phyloP scores from a whole-genome alignment of 495 filamentous ascomycete species.

The Patellaria atrata region DNA sequence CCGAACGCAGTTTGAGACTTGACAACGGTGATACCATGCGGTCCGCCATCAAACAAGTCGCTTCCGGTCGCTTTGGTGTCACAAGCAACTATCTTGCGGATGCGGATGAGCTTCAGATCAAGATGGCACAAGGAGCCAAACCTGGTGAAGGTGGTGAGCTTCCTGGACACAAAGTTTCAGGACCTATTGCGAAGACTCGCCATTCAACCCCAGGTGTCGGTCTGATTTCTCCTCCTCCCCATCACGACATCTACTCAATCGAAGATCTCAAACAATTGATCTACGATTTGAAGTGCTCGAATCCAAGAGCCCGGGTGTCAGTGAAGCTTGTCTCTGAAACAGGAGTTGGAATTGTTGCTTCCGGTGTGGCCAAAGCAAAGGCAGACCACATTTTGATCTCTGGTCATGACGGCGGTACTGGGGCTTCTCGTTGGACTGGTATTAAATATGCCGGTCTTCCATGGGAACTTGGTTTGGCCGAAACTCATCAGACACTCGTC shows the following conservation, averaged over 20 bases:
- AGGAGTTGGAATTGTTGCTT: conserved; percentile 95
- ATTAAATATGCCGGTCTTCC: conserved; percentile 99
- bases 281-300: conserved; percentile 96
- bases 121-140: conserved; percentile 99
- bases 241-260: conserved; percentile 99
- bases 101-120: conserved; percentile 97
- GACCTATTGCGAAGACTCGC: conserved; percentile 86
- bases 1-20: conserved; percentile 74
- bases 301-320: conserved; percentile 86
- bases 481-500: conserved; percentile 98
- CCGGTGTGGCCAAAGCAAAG: conserved; percentile 96
- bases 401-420: conserved; percentile 94
- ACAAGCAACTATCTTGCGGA: conserved; percentile 98
- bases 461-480: conserved; percentile 95
- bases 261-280: conserved; percentile 98
- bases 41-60: conserved; percentile 97
- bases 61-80: conserved; percentile 94
- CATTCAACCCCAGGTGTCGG: conserved; percentile 98
- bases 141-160: conserved; percentile 97
- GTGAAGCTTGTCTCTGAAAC: conserved; percentile 98
- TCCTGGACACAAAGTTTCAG: conserved; percentile 95
- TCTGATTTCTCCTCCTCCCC: conserved; percentile 94
- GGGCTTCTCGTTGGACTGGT: conserved; percentile 96
- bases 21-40: conserved; percentile 97
- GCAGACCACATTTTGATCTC: conserved; percentile 97